Evolutionary conservation across 208 protist genomes (phyloP).

Genomic region (Acanthamoeba sp.): DNA sequence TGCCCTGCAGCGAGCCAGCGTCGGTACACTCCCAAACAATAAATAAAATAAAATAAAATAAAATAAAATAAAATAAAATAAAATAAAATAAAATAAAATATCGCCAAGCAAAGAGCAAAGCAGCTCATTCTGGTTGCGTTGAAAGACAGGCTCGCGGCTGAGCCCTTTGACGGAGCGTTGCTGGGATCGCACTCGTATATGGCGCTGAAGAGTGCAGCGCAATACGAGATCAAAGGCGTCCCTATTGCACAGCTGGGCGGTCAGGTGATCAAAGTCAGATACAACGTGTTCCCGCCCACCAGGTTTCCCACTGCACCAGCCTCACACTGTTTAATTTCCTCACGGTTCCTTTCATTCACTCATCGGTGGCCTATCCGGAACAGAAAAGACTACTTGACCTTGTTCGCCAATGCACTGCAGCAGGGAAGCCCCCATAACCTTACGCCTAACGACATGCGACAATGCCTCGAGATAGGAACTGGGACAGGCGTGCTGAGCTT

Average conservation of each 20-base stretch:
- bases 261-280: not conserved
- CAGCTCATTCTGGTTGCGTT: too few relatives aligned
- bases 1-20: not conserved
- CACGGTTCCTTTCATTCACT: too few relatives aligned
- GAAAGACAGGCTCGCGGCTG: not conserved
- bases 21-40: not conserved
- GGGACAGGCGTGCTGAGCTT: constrained; percentile 41
- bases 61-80: not conserved
- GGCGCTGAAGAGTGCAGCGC: constrained; percentile 21
- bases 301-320: too few relatives aligned
- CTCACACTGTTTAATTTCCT: too few relatives aligned
- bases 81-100: too few relatives aligned
- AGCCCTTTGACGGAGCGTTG: constrained; percentile 21
- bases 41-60: not conserved
- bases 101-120: too few relatives aligned
- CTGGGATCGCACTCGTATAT: constrained; percentile 21
- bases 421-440: not conserved
- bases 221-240: constrained; percentile 64
- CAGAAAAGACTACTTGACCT: constrained; percentile 31
- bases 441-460: not conserved
- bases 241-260: not conserved
- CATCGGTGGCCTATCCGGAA: too few relatives aligned
- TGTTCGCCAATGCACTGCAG: not conserved
- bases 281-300: constrained; percentile 53
- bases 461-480: constrained; percentile 36